Percentiles rank a stretch among this genome's conserved stretches.
Conservation (phyloP, 108 stramenopile species). For the Heterococcus sp. region DNA sequence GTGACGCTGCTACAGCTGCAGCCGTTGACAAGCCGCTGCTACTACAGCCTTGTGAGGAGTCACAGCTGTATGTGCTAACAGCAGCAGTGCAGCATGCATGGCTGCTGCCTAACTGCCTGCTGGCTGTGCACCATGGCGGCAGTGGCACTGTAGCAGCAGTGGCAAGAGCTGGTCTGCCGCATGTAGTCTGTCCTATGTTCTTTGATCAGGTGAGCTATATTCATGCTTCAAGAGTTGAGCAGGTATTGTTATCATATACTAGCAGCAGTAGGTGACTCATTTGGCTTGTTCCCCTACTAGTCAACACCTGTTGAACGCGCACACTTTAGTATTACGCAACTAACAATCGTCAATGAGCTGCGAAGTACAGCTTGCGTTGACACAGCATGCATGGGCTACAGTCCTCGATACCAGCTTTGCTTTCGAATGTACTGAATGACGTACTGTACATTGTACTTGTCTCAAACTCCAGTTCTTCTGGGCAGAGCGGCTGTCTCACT, state of each 20-base stretch:
- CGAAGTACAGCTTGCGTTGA: too few relatives aligned
- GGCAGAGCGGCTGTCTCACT: slow-evolving; percentile 23
- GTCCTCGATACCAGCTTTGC: too few relatives aligned
- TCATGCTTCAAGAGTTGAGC: neutral
- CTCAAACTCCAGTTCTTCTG: slow-evolving; percentile 25
- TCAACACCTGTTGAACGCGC: too few relatives aligned
- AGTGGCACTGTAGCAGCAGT: slow-evolving; percentile 38
- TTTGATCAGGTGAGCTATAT: neutral
- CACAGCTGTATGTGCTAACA: neutral
- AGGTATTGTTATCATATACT: neutral
- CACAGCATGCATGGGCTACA: too few relatives aligned
- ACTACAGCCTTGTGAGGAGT: too few relatives aligned
- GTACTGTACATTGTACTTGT: neutral
- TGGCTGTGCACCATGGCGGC: slow-evolving; percentile 32
- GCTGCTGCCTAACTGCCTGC: slow-evolving; percentile 3
- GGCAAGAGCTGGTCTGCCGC: slow-evolving; percentile 28
- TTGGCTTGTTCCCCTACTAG: too few relatives aligned
- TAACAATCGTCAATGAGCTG: too few relatives aligned
- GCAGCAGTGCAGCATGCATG: neutral
- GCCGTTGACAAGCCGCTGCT: too few relatives aligned
- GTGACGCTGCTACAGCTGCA: neutral
- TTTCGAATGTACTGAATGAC: too few relatives aligned
- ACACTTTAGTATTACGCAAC: too few relatives aligned
- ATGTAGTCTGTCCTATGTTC: neutral
- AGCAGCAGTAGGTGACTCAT: too few relatives aligned